Conservation (phyloP, 129 eudicot genomes). For the Smallanthus sonchifolius region DNA sequence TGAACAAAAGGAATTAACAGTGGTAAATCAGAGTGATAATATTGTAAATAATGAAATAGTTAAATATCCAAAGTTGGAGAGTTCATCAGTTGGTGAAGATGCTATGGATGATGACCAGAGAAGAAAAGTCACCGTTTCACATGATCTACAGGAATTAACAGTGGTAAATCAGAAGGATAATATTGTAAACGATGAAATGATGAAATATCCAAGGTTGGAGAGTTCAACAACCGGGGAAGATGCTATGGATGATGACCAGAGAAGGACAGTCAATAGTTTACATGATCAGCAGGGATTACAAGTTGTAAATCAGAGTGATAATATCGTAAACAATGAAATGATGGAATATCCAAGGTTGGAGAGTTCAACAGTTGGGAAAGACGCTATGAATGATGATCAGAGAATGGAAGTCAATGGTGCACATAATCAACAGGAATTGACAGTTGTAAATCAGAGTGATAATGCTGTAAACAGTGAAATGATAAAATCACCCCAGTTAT, state of each 20-base stretch:
- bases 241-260: constrained; percentile 19
- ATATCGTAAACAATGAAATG: constrained; percentile 6
- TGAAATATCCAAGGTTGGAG: constrained; percentile 46
- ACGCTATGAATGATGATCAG: neutral
- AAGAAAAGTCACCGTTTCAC: neutral
- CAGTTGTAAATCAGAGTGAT: constrained; percentile 11
- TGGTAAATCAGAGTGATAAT: constrained; percentile 9
- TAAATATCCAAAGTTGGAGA: constrained; percentile 35
- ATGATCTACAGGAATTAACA: constrained; percentile 17
- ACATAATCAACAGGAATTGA: constrained; percentile 16
- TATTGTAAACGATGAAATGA: constrained; percentile 1
- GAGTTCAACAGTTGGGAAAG: constrained; percentile 12
- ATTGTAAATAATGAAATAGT: constrained; percentile 2
- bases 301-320: constrained; percentile 11
- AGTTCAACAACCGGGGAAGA: constrained; percentile 19
- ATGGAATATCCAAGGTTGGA: constrained; percentile 33
- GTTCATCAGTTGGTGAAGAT: constrained; percentile 7
- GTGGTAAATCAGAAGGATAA: constrained; percentile 10
- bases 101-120: neutral
- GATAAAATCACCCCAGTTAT: neutral
- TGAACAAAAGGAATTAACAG: constrained; percentile 19
- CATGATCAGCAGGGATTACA: constrained; percentile 18
- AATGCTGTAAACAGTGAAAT: constrained; percentile 5
- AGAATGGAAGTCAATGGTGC: neutral
- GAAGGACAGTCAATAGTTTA: neutral